Percentiles rank a stretch among this genome's conserved stretches.
Evolutionary conservation across 2,329 filamentous ascomycete genomes (phyloP).

Genomic region (Colletotrichum simmondsii): DNA sequence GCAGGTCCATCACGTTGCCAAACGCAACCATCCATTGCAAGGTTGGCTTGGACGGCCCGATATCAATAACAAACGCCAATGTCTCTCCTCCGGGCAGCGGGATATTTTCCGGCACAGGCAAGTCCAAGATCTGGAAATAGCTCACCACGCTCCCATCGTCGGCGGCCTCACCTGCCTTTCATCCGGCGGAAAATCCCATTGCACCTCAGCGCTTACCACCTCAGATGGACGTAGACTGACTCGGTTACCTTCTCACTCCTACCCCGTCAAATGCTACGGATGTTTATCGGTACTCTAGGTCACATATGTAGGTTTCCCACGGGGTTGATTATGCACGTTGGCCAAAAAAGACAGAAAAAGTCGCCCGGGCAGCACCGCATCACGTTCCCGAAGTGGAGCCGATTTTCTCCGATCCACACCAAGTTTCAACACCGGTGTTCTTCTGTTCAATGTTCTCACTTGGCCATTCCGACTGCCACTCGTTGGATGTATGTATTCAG

Average conservation of each 20-base stretch:
- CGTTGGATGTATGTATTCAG: not conserved
- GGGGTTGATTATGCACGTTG: slow-evolving; percentile 17
- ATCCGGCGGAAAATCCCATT: not conserved
- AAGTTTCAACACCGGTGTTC: not conserved
- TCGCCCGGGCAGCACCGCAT: slow-evolving; percentile 11
- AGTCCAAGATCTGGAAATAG: not conserved
- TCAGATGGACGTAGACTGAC: not conserved
- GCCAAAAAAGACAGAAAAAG: not conserved
- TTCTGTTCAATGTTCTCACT: not conserved
- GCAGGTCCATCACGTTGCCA: not conserved
- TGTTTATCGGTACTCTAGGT: not conserved
- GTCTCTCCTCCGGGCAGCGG: not conserved
- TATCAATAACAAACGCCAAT: not conserved
- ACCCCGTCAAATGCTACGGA: not conserved
- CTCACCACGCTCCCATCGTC: not conserved
- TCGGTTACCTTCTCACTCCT: not conserved
- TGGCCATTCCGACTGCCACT: not conserved
- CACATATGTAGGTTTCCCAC: slow-evolving; percentile 4
- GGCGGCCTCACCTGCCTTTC: slow-evolving; percentile 19
- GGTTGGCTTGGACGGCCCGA: slow-evolving; percentile 10
- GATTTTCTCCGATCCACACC: slow-evolving; percentile 18
- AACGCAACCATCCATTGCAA: not conserved
- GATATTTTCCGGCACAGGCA: not conserved
- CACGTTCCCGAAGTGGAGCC: slow-evolving; percentile 6
- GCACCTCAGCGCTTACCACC: slow-evolving; percentile 8